Base-by-base conservation (phyloP, 2,329 filamentous ascomycete species). In the Clonostachys byssicola region DNA sequence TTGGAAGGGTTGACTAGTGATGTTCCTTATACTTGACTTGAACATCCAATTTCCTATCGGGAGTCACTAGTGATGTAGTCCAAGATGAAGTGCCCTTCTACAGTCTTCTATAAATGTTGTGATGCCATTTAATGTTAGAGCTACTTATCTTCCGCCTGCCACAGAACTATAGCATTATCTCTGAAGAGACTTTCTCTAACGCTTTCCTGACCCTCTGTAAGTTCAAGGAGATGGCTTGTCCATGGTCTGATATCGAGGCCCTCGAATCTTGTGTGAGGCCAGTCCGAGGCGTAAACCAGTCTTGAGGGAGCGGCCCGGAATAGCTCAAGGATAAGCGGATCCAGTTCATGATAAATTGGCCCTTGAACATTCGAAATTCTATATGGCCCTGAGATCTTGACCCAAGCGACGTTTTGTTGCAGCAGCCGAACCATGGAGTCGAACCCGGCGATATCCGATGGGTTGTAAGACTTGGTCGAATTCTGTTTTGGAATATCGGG, bases 201-300 rank as follows among this genome's bases (percentile, higher is more conserved):
- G 8, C 60, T 52, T 6, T 67, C 61, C 46, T 75, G 66, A 2
- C 67, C 63, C 2, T 64, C 69, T 52, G 77, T 81, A 71, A 78
- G 77, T 13, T 73, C 65, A 47, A 84, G 57, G 43, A 79, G 76
- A 45, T 62, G 67, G 49, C 80, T 69, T 30, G 81, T 69, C 57
- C 78, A 84, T 0, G 74, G 74, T 42, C 59, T 63, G 20, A 81
- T 75, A 54, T 83, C 74, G 4, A 80, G 54, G 6, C 71, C 73
- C 16, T 80, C 73, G 51, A 78, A 82, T 23, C 79, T 67, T 9
- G 80, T 83, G 59, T 83, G 79, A 14, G 80, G 80, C 80, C 80
- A 83, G 54, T 83, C 79, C 2, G 76, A 79, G 2, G 78, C 79
- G 59, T 79, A 83, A 0, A 82, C 69, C n/a, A 78, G 65, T 16